Conservation (phyloP, 164 flowering plant species). For the Taxillus chinensis region DNA sequence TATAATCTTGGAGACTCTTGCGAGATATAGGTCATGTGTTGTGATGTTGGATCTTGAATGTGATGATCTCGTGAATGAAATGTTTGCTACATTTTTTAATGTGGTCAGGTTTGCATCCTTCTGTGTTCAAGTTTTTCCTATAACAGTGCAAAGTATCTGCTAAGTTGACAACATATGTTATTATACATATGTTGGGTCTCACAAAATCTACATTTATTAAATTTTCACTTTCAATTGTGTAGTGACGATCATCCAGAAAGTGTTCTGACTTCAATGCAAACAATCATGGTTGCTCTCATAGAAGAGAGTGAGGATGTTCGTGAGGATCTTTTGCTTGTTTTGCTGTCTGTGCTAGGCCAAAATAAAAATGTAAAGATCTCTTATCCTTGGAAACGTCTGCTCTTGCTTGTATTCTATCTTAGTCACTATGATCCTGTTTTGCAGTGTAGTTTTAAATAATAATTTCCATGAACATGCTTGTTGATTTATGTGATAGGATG, state of each 20-base stretch:
- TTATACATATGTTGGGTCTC: too few species aligned
- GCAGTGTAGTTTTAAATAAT: too few species aligned
- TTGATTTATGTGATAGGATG: constrained; percentile 40
- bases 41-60: constrained; percentile 99
- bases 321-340: constrained; percentile 52
- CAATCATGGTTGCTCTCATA: constrained; percentile 79
- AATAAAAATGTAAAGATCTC: constrained; percentile 47
- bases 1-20: constrained; percentile 85
- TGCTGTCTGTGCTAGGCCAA: constrained; percentile 67
- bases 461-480: neutral
- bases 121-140: neutral
- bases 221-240: constrained; percentile 19
- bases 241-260: constrained; percentile 85
- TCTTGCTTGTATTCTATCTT: too few species aligned
- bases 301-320: constrained; percentile 92
- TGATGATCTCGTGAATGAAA: constrained; percentile 76
- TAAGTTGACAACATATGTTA: too few species aligned
- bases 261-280: constrained; percentile 75
- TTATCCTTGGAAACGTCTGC: constrained; percentile 4
- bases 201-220: too few species aligned
- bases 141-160: too few species aligned
- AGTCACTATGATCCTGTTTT: too few species aligned
- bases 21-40: constrained; percentile 92
- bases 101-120: constrained; percentile 65
- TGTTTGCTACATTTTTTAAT: constrained; percentile 67